Evolutionary conservation across 2,329 filamentous ascomycete species (phyloP).

Genomic region (Fusarium virguliforme): DNA sequence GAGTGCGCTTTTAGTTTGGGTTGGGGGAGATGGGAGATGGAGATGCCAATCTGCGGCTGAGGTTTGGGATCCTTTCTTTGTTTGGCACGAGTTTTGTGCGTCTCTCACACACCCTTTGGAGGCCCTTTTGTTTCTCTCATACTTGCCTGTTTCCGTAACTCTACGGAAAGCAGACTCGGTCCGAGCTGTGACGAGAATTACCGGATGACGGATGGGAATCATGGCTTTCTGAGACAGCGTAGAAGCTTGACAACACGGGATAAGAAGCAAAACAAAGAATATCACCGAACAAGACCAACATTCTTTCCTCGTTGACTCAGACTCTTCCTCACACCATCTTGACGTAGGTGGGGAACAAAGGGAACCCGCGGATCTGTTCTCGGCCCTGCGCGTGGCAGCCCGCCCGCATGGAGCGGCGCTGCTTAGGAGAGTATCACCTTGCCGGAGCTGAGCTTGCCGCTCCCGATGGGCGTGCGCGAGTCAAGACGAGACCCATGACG

Average conservation of each 20-base stretch:
- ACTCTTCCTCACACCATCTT: slow-evolving; percentile 11
- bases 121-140: background rate
- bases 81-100: background rate
- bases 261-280: background rate
- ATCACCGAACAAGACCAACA: slow-evolving; percentile 9
- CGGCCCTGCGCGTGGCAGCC: slow-evolving; percentile 20
- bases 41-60: slow-evolving; percentile 11
- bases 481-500: slow-evolving; percentile 23
- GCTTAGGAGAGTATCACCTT: slow-evolving; percentile 13
- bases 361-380: slow-evolving; percentile 29
- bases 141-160: slow-evolving; percentile 5
- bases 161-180: slow-evolving; percentile 30
- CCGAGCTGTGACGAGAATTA: slow-evolving; percentile 25
- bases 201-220: slow-evolving; percentile 45
- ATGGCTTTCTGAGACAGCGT: slow-evolving; percentile 9
- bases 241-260: background rate
- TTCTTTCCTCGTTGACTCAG: slow-evolving; percentile 27
- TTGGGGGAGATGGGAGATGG: slow-evolving; percentile 44
- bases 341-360: slow-evolving; percentile 23
- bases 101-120: background rate
- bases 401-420: slow-evolving; percentile 11
- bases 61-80: slow-evolving; percentile 16
- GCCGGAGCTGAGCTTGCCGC: background rate
- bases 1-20: slow-evolving; percentile 32
- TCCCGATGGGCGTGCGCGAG: slow-evolving; percentile 14